Conservation (phyloP, 148 eudicot species). For the Rhododendron williamsianum region DNA sequence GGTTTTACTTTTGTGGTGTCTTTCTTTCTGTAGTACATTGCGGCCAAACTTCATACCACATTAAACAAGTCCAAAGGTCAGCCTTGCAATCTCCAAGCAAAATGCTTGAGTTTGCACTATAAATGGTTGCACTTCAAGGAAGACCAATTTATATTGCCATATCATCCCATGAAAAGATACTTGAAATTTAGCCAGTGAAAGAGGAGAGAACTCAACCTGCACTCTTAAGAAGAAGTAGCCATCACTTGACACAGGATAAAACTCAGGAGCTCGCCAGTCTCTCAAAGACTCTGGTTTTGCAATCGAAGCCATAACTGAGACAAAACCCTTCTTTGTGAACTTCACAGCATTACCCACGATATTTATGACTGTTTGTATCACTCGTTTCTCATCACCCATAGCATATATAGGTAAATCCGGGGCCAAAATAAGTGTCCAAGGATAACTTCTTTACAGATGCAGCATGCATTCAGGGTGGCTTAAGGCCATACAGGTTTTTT, state of each 20-base stretch:
- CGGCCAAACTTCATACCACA: neutral
- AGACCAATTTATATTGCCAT: neutral
- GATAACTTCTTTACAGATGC: slow-evolving; percentile 77
- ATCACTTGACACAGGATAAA: slow-evolving; percentile 46
- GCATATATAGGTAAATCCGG: slow-evolving; percentile 67
- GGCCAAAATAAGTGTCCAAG: slow-evolving; percentile 47
- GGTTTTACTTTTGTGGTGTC: neutral
- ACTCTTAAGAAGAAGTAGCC: slow-evolving; percentile 70
- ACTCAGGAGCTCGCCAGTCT: slow-evolving; percentile 62
- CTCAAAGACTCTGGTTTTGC: slow-evolving; percentile 65
- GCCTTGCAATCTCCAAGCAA: neutral
- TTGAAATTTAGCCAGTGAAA: neutral
- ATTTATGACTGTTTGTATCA: slow-evolving; percentile 70
- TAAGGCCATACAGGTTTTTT: no score
- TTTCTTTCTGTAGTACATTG: neutral
- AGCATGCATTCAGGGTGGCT: neutral
- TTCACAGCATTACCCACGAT: slow-evolving; percentile 86
- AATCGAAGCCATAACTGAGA: slow-evolving; percentile 61
- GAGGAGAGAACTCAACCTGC: slow-evolving; percentile 44
- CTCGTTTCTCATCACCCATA: slow-evolving; percentile 76
- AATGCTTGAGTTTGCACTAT: neutral
- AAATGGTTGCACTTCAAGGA: neutral
- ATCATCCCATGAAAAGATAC: neutral
- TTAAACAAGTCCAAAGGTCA: neutral
- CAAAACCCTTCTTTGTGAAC: slow-evolving; percentile 71